These are phyloP conservation scores for Geotrichum australiense DNA, from an alignment of 1,139 yeast genomes.

Conservation along the genomic window DNA sequence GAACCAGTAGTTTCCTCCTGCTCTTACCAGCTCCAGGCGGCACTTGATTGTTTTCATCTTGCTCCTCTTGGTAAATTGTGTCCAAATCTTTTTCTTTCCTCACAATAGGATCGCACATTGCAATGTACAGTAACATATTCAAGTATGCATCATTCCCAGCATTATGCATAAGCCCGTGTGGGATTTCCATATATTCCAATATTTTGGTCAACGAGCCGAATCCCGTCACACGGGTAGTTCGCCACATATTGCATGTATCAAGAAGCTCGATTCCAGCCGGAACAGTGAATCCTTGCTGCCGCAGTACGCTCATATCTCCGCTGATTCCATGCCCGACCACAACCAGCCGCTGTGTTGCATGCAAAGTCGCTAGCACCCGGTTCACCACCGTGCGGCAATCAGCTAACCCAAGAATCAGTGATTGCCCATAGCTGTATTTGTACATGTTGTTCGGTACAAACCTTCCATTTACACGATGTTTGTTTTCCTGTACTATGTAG, in stretches of 20 bases:
- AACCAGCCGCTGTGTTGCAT: slow-evolving; percentile 29
- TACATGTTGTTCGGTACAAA: slow-evolving; percentile 58
- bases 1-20: no score
- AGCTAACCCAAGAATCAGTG: slow-evolving; percentile 19
- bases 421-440: slow-evolving; percentile 47
- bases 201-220: slow-evolving; percentile 47
- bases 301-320: slow-evolving; percentile 55
- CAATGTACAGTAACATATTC: slow-evolving; percentile 50
- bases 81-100: slow-evolving; percentile 35
- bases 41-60: no score
- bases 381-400: slow-evolving; percentile 20
- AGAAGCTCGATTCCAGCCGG: slow-evolving; percentile 36
- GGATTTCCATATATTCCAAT: slow-evolving; percentile 47
- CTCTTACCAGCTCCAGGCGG: no score
- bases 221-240: slow-evolving; percentile 29
- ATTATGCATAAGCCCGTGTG: slow-evolving; percentile 62
- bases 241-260: slow-evolving; percentile 51
- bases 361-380: slow-evolving; percentile 14
- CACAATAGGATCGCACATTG: slow-evolving; percentile 48
- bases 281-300: slow-evolving; percentile 41
- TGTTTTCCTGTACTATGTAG: slow-evolving; percentile 48
- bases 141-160: slow-evolving; percentile 82
- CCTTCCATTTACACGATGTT: slow-evolving; percentile 44
- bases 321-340: slow-evolving; percentile 65
- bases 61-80: slow-evolving; percentile 1